phyloP scores from a whole-genome alignment of 2,329 filamentous ascomycete species.

The Chaetoscypha palmicola region DNA sequence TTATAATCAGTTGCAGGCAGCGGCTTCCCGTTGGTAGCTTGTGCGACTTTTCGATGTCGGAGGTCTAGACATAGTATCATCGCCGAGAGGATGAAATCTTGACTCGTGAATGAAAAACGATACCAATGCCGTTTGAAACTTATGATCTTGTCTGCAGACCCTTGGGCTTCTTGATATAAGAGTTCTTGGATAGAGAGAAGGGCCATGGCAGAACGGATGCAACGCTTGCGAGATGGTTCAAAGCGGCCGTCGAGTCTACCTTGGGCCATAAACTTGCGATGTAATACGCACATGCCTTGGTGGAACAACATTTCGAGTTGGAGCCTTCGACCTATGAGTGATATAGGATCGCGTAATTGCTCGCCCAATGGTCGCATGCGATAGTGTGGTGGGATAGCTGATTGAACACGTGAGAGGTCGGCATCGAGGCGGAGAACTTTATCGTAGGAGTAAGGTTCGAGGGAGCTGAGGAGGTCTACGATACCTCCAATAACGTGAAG shows the following conservation, averaged over 20 bases:
- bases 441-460: constrained; percentile 50
- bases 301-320: constrained; percentile 77
- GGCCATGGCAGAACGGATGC: constrained; percentile 18
- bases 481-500: constrained; percentile 63
- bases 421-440: constrained; percentile 54
- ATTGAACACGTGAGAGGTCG: constrained; percentile 49
- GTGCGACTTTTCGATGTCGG: constrained; percentile 10
- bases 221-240: constrained; percentile 59
- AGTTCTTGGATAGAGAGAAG: constrained; percentile 7
- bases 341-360: constrained; percentile 60
- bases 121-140: constrained; percentile 6
- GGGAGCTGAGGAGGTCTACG: constrained; percentile 50
- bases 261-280: constrained; percentile 71
- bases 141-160: not conserved
- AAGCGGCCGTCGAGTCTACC: constrained; percentile 72
- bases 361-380: constrained; percentile 66
- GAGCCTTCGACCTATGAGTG: constrained; percentile 75
- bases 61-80: constrained; percentile 18
- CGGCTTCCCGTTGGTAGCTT: not conserved
- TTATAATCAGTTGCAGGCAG: not conserved
- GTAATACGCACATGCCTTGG: constrained; percentile 69
- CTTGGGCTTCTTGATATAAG: constrained; percentile 5
- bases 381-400: constrained; percentile 69
- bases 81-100: constrained; percentile 9
- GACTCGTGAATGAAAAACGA: constrained; percentile 7